phyloP scores from a whole-genome alignment of 179 eudicot genomes.

The Beta corolliflora region DNA sequence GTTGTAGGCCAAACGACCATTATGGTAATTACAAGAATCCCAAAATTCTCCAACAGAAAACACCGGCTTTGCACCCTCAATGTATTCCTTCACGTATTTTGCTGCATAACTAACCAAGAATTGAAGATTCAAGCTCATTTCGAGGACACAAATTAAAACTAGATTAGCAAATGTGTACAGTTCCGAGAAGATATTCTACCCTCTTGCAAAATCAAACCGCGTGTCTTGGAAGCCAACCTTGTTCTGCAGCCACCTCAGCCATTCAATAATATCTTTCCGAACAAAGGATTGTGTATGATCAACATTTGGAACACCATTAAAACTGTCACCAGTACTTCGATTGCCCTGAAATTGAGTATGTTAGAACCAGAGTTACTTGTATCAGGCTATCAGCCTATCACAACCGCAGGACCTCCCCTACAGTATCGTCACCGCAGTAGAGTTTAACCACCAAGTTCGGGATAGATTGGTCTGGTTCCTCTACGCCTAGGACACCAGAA shows the following conservation, averaged over 20 bases:
- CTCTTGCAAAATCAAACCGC: slow-evolving; percentile 94
- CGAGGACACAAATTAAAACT: not conserved
- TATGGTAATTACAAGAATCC: slow-evolving; percentile 88
- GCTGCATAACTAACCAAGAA: slow-evolving; percentile 63
- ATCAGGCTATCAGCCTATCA: not conserved
- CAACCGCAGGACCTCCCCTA: too few species aligned
- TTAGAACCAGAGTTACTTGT: not conserved
- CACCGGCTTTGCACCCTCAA: slow-evolving; percentile 71
- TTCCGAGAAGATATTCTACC: slow-evolving; percentile 44
- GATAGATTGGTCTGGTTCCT: too few species aligned
- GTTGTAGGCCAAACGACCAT: slow-evolving; percentile 62
- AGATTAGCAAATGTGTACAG: not conserved
- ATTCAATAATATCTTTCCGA: slow-evolving; percentile 66
- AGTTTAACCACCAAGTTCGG: too few species aligned
- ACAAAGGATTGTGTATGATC: slow-evolving; percentile 83
- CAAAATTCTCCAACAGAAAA: slow-evolving; percentile 94
- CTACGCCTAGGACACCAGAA: too few species aligned
- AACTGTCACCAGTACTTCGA: slow-evolving; percentile 83
- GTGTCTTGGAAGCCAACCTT: slow-evolving; percentile 91
- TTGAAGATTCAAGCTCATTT: slow-evolving; percentile 7
- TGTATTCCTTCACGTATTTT: slow-evolving; percentile 73
- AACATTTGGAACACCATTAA: slow-evolving; percentile 85
- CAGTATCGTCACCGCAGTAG: too few species aligned
- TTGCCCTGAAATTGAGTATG: slow-evolving; percentile 59
- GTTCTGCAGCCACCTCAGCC: slow-evolving; percentile 78